Base-by-base conservation (phyloP, 441 rosid species). In the Corymbia citriodora region DNA sequence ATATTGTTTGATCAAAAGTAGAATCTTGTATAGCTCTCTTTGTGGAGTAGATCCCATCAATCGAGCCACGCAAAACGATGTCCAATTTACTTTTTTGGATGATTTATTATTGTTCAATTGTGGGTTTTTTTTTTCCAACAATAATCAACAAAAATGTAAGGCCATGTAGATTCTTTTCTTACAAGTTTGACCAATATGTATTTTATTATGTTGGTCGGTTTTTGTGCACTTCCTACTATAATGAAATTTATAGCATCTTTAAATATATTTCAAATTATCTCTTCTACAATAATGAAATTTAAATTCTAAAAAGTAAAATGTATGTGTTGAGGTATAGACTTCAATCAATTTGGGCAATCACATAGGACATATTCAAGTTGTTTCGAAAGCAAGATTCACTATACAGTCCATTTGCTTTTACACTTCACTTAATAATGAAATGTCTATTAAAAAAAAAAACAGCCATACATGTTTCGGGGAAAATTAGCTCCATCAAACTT, bases 21-120 rank as follows among this genome's bases (percentile, higher is more conserved):
- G 8, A 29, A 16, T 14, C 10, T 5, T 12, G 17, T 63, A 21
- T 1, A 27, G 5, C 16, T 61, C 9, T 63, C 9, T 63, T 21
- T 1, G 4, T 13, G 70, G 18, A 63, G 14, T 12, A 1, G 9
- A 1, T 63, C 18, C 15, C 6, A 29, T 1, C 4, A 5, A 63
- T 2, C 10, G 0, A 63, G 10, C 8, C 10, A 65, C 2, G 0
- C 2, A 8, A 31, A 15, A 65, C 0, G 18, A 8, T 3, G 4
- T 8, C 1, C 36, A 0, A n/a, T 13, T 65, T 65, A 7, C 5
- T 8, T n/a, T 65, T n/a, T 17, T 17, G 15, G 40, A 36, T 36
- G 40, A 63, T 63, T 29, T 63, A 29, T 29, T 63, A 7, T 61
- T 61, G 33, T 27, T 12, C 0, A 9, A 10, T 29, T 27, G 4